phyloP scores from a whole-genome alignment of 139 green algal species.

The Tetraselmis chui region DNA sequence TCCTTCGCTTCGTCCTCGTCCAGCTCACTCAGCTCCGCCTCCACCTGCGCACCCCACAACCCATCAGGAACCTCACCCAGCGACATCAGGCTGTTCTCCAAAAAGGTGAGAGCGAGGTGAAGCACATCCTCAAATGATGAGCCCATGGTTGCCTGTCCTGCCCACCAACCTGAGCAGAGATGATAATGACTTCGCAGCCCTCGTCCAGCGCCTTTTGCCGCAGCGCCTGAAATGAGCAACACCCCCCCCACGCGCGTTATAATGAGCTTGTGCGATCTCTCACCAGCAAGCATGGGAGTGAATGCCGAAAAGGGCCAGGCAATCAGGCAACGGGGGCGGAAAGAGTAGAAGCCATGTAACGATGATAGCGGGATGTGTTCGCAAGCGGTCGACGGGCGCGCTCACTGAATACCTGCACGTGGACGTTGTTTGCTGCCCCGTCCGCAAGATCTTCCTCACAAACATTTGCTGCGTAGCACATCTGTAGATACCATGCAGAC shows the following conservation, averaged over 20 bases:
- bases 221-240: constrained; percentile 53
- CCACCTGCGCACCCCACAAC: constrained; percentile 49
- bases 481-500: too few species aligned
- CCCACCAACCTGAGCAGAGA: constrained; percentile 64
- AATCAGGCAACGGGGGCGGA: too few species aligned
- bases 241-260: too few species aligned
- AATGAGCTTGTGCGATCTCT: too few species aligned
- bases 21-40: constrained; percentile 89
- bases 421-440: constrained; percentile 62
- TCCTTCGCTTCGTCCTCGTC: constrained; percentile 74
- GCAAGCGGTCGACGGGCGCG: too few species aligned
- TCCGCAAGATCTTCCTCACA: constrained; percentile 80
- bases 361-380: too few species aligned
- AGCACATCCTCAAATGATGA: not conserved
- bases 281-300: not conserved
- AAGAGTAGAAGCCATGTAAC: too few species aligned
- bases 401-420: constrained; percentile 56
- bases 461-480: constrained; percentile 90
- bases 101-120: too few species aligned
- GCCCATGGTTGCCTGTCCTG: not conserved
- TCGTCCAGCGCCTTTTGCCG: constrained; percentile 52
- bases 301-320: not conserved
- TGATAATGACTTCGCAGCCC: constrained; percentile 61
- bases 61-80: constrained; percentile 23
- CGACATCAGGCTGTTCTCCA: too few species aligned